Evolutionary conservation across 2,329 filamentous ascomycete genomes (phyloP).

Genomic region (Juglanconis juglandina): DNA sequence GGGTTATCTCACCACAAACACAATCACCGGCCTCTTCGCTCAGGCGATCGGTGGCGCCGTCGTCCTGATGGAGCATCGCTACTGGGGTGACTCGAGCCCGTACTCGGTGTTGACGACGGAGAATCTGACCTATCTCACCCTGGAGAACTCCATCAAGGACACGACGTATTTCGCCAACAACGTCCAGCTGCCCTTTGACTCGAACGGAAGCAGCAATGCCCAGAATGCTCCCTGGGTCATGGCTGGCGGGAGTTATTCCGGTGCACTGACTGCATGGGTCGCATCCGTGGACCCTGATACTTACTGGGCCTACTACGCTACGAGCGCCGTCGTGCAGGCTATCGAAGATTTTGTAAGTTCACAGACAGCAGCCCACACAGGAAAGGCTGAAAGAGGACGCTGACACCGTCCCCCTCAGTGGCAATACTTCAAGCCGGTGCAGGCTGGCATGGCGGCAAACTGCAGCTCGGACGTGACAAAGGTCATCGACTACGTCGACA

Average conservation of each 20-base stretch:
- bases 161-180: slow-evolving; percentile 39
- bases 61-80: slow-evolving; percentile 40
- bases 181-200: slow-evolving; percentile 49
- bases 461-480: slow-evolving; percentile 50
- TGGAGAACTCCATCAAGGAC: slow-evolving; percentile 40
- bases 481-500: slow-evolving; percentile 52
- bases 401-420: slow-evolving; percentile 28
- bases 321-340: slow-evolving; percentile 52
- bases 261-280: slow-evolving; percentile 52
- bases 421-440: slow-evolving; percentile 53
- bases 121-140: slow-evolving; percentile 37
- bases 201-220: slow-evolving; percentile 40
- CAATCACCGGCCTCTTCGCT: slow-evolving; percentile 36
- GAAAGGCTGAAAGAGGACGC: not conserved
- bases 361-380: too few relatives aligned
- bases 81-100: slow-evolving; percentile 40
- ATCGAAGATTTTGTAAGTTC: slow-evolving; percentile 41
- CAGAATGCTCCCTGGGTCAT: slow-evolving; percentile 52
- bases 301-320: slow-evolving; percentile 57
- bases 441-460: slow-evolving; percentile 52
- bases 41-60: slow-evolving; percentile 38
- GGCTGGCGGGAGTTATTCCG: slow-evolving; percentile 53
- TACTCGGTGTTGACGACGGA: slow-evolving; percentile 32
- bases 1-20: slow-evolving; percentile 40
- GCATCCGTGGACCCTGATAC: slow-evolving; percentile 50